Conservation (phyloP, 2,329 filamentous ascomycete genomes). For the Pestalotiopsis sp. region DNA sequence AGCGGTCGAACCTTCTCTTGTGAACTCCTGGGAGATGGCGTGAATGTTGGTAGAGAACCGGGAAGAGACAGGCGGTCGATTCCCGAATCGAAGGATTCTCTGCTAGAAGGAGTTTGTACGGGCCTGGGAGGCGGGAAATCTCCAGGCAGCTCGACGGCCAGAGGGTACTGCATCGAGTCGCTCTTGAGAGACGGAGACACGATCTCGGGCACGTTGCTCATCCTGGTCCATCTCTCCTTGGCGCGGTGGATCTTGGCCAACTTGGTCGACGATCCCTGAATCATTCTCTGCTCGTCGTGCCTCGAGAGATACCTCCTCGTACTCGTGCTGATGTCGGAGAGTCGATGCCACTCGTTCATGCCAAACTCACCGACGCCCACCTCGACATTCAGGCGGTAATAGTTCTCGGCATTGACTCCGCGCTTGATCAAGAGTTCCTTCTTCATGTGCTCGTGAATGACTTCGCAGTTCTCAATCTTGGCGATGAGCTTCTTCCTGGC, state of each 20-base stretch:
- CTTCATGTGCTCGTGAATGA: conserved; percentile 84
- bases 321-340: conserved; percentile 93
- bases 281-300: conserved; percentile 74
- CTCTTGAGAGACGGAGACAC: conserved; percentile 33
- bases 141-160: conserved; percentile 61
- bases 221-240: conserved; percentile 65
- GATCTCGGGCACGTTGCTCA: conserved; percentile 44
- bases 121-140: conserved; percentile 47
- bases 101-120: conserved; percentile 41
- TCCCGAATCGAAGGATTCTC: conserved; percentile 60
- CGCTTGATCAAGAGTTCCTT: conserved; percentile 76
- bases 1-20: conserved; percentile 44
- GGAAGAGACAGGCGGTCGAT: conserved; percentile 49
- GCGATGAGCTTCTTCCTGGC: conserved; percentile 80
- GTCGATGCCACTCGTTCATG: conserved; percentile 96
- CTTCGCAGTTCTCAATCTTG: conserved; percentile 95
- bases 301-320: conserved; percentile 82
- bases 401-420: conserved; percentile 83
- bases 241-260: conserved; percentile 81
- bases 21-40: conserved; percentile 52
- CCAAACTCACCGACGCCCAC: conserved; percentile 95
- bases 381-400: conserved; percentile 96
- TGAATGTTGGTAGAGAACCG: conserved; percentile 26
- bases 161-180: conserved; percentile 44
- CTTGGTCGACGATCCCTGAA: conserved; percentile 74